Conservation (phyloP, 441 rosid genomes). For the Manihot esculenta region DNA sequence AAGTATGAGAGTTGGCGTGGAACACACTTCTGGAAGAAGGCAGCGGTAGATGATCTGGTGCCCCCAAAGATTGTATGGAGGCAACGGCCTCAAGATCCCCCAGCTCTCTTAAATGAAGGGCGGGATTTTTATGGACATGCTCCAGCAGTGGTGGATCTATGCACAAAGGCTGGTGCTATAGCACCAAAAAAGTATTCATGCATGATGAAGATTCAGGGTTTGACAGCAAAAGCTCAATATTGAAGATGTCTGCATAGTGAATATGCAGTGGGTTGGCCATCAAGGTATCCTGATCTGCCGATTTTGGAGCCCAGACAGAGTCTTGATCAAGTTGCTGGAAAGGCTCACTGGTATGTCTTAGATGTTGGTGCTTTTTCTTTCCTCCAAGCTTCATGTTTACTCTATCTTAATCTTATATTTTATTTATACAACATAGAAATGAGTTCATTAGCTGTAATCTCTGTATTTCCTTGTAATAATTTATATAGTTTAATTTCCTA, state of each 20-base stretch:
- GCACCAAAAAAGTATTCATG: constrained; percentile 51
- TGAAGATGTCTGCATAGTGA: neutral
- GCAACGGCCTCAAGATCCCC: constrained; percentile 74
- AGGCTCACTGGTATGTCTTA: constrained; percentile 4
- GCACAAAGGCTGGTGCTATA: constrained; percentile 72
- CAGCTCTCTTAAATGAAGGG: constrained; percentile 60
- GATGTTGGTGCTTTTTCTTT: neutral
- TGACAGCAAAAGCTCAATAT: constrained; percentile 31
- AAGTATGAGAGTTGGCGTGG: constrained; percentile 76
- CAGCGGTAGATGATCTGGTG: constrained; percentile 67
- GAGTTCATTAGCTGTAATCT: neutral
- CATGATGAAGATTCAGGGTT: constrained; percentile 75
- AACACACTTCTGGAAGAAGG: constrained; percentile 76
- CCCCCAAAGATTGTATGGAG: constrained; percentile 77
- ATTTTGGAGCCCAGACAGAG: neutral
- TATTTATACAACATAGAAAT: neutral
- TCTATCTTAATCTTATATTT: neutral
- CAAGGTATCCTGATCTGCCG: neutral
- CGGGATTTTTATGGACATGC: constrained; percentile 77
- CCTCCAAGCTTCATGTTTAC: neutral
- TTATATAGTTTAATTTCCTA: neutral
- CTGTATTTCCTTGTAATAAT: neutral
- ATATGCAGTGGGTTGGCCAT: neutral
- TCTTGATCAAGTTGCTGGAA: neutral
- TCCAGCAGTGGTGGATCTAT: constrained; percentile 74